Percentiles rank a stretch among this genome's conserved stretches.
Conservation (phyloP, 257 asterid species). For the Penstemon davidsonii region DNA sequence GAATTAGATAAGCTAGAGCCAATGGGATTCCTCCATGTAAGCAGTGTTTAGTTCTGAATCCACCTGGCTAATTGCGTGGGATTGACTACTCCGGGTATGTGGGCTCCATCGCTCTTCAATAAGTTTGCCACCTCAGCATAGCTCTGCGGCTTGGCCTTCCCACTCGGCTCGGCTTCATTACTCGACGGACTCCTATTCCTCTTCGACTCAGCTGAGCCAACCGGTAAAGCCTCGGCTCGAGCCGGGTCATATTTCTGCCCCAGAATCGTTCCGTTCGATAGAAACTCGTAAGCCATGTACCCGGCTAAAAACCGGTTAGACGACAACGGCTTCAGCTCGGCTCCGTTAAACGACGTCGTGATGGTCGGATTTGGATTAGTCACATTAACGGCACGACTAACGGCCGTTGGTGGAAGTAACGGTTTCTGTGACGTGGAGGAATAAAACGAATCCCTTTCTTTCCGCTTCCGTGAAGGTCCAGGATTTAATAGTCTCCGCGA, state of each 20-base stretch:
- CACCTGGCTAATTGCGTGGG: constrained; percentile 58
- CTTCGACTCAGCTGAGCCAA: constrained; percentile 30
- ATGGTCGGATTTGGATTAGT: not conserved
- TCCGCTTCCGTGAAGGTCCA: constrained; percentile 47
- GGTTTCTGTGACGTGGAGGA: constrained; percentile 38
- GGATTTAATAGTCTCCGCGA: constrained; percentile 34
- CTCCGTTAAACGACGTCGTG: constrained; percentile 34
- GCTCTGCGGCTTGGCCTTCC: constrained; percentile 32
- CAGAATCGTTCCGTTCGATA: constrained; percentile 50
- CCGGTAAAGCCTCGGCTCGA: constrained; percentile 41
- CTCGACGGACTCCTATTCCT: constrained; percentile 14
- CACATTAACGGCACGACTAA: constrained; percentile 31
- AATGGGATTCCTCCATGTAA: too few species aligned
- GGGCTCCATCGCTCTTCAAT: constrained; percentile 45
- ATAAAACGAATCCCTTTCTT: constrained; percentile 39
- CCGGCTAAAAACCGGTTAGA: constrained; percentile 60
- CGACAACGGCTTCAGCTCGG: constrained; percentile 24
- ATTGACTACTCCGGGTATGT: constrained; percentile 57
- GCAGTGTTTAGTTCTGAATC: constrained; percentile 36
- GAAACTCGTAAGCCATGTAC: constrained; percentile 59
- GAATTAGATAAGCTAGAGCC: too few species aligned
- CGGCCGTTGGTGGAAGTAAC: constrained; percentile 33
- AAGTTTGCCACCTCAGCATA: constrained; percentile 56
- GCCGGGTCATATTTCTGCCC: constrained; percentile 55
- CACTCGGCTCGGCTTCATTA: constrained; percentile 27